Evolutionary conservation across 257 asterid genomes (phyloP), one percentile per base, ranked within the genome.

Genomic region (Fraxinus pennsylvanica): DNA sequence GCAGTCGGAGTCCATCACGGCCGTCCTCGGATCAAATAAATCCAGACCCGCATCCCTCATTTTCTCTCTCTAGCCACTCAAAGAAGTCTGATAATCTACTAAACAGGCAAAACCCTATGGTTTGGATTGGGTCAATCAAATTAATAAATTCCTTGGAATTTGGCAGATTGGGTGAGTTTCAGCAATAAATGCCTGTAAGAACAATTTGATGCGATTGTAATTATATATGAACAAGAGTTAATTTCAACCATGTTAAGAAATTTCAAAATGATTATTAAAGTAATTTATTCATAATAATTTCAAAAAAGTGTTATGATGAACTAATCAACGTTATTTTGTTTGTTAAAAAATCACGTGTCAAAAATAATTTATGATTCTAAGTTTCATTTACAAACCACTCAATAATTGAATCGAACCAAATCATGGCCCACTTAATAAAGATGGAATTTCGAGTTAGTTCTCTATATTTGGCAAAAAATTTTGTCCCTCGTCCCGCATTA

Each of bases 11-110:
- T 92, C 96, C 94, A 90, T 90, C 7, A 85, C 87, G 27, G 88
- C 88, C 68, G 93, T 80, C 41, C 84, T 83, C 76, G 97, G 97
- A 90, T 93, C 97, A 71, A 93, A 93, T 61, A 91, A 91, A 85
- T 89, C 97, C 90, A 89, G 78, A 79, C 87, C 90, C 81, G 85
- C 86, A 82, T 87, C 91, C 82, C 82, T 88, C 97, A 90, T 90
- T 21, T 27, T 4, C 27, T 33, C 54, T 66, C 68, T 69, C 66
- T 19, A 73, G 35, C 69, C 69, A 25, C 21, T 63, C 69, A 12
- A 33, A 74, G 27, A 71, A 59, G 38, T 32, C 72, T 52, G 29
- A 75, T 76, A 50, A 59, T 59, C 79, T 63, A 50, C 81, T 32
- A 43, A 21, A 72, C 21, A 52, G 47, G 68, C 66, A n/a, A 54